These are phyloP conservation scores for Penicillium brasilianum DNA, from an alignment of 2,329 filamentous ascomycete species.

Conservation along the genomic window DNA sequence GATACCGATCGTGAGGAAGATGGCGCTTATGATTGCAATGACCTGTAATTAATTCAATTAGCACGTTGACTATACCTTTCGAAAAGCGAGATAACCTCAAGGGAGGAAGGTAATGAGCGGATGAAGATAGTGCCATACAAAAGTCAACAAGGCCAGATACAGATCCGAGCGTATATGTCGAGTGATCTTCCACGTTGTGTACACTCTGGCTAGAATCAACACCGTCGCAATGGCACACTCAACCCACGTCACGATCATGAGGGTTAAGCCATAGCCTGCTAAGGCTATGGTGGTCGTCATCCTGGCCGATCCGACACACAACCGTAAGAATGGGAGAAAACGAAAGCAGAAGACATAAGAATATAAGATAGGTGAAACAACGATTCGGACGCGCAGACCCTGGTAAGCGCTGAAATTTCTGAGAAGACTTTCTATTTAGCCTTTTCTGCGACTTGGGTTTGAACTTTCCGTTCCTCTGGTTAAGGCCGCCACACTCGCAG, in stretches of 20 bases:
- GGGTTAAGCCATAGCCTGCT: conserved; percentile 13
- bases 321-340: background rate
- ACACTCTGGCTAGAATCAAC: conserved; percentile 23
- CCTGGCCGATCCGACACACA: background rate
- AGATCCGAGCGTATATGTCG: conserved; percentile 22
- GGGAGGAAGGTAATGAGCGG: background rate
- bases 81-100: background rate
- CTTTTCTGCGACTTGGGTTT: background rate
- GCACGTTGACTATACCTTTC: background rate
- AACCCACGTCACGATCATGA: conserved; percentile 22
- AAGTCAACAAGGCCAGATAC: conserved; percentile 26
- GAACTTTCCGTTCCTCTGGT: background rate
- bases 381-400: background rate
- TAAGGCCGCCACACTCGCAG: background rate
- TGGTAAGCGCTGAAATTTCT: background rate
- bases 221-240: conserved; percentile 23
- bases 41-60: conserved; percentile 6
- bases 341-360: background rate
- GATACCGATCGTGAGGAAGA: conserved; percentile 21
- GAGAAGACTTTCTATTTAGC: background rate
- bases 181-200: conserved; percentile 26
- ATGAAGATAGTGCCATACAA: conserved; percentile 18
- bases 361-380: background rate
- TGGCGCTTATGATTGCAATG: conserved; percentile 14
- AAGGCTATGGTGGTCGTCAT: background rate